Evolutionary conservation across 1,139 yeast species (phyloP).

Genomic region (Casaregolazyma suthepensis): DNA sequence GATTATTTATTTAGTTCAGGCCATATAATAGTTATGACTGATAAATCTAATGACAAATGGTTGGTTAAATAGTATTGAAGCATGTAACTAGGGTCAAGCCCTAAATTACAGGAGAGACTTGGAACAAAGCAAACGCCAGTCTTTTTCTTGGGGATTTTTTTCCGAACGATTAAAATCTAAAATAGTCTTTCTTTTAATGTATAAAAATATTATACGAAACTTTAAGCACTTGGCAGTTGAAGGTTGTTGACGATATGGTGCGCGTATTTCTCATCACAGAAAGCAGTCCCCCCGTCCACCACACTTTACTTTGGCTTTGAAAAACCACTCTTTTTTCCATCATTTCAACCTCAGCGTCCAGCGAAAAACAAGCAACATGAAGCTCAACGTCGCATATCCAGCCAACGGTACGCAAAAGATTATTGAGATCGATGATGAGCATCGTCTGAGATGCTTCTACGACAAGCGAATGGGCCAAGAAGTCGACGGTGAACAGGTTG

Average conservation of each 20-base stretch:
- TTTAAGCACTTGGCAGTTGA: neutral
- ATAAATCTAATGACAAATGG: neutral
- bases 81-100: neutral
- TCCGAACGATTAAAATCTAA: neutral
- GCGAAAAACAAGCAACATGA: slow-evolving; percentile 9
- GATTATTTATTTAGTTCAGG: neutral
- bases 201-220: neutral
- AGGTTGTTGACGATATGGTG: neutral
- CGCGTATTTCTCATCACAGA: neutral
- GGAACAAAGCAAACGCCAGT: neutral
- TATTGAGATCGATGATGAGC: slow-evolving; percentile 98
- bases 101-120: neutral
- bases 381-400: slow-evolving; percentile 99
- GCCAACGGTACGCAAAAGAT: slow-evolving; percentile 99
- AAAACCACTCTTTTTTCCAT: slow-evolving; percentile 6
- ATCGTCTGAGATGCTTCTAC: slow-evolving; percentile 97
- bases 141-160: no score
- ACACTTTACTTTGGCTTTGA: neutral
- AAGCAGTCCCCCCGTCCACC: neutral
- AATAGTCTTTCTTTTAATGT: neutral
- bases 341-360: slow-evolving; percentile 3
- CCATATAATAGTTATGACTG: neutral
- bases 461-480: slow-evolving; percentile 99
- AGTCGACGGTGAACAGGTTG: slow-evolving; percentile 97
- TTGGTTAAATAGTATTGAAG: neutral